Conservation (phyloP, 139 green algal species). For the Desmodesmus armatus region DNA sequence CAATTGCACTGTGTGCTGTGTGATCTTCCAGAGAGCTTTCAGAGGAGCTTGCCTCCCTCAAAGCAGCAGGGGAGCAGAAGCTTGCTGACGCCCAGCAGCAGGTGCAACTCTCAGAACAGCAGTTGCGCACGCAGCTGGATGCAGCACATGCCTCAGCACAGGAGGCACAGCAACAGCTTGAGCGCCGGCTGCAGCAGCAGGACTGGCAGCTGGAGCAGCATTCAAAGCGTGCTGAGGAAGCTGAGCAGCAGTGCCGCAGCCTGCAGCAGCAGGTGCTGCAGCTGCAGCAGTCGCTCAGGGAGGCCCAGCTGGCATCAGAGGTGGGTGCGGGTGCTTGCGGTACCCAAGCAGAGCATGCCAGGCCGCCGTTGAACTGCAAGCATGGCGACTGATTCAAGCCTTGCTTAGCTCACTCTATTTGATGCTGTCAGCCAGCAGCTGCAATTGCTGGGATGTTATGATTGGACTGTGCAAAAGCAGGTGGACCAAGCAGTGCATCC, state of each 20-base stretch:
- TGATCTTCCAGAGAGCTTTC: slow-evolving; percentile 27
- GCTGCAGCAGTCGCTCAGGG: not conserved
- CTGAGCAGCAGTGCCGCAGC: slow-evolving; percentile 33
- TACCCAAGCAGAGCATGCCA: too few species aligned
- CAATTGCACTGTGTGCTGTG: too few species aligned
- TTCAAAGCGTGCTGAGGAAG: not conserved
- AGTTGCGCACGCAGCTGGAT: slow-evolving; percentile 29
- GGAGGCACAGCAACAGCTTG: not conserved
- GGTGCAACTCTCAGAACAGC: not conserved
- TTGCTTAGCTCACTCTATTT: too few species aligned
- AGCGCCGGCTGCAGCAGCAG: slow-evolving; percentile 29
- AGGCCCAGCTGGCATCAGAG: not conserved
- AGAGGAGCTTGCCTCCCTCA: not conserved
- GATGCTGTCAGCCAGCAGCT: too few species aligned
- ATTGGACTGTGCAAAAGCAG: too few species aligned
- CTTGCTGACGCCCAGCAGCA: slow-evolving; percentile 9
- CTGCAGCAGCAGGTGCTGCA: slow-evolving; percentile 24
- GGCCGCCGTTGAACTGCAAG: too few species aligned
- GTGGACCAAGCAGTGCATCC: too few species aligned
- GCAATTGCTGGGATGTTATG: not conserved
- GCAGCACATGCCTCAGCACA: not conserved
- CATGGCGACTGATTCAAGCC: too few species aligned
- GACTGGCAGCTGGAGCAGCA: slow-evolving; percentile 10
- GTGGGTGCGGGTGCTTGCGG: not conserved
- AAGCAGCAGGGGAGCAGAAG: slow-evolving; percentile 3